A percentile compares a stretch with the other conserved stretches of the same genome.
Evolutionary conservation across 140 eudicot species (phyloP).

Genomic region (Ambrosia hybrid): DNA sequence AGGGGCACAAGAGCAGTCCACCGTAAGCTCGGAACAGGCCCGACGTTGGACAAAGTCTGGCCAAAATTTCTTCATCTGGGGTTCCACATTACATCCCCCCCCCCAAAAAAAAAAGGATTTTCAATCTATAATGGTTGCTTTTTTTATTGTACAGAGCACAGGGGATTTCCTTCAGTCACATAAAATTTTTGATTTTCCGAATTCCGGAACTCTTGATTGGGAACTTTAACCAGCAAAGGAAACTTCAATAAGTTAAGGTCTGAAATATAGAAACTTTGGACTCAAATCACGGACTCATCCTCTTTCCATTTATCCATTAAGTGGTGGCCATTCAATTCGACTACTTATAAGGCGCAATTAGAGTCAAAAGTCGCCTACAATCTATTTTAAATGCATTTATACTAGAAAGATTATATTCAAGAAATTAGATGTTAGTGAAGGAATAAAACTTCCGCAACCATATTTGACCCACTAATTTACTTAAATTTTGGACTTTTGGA

Average conservation of each 20-base stretch:
- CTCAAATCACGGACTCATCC: not conserved
- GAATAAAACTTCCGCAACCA: not conserved
- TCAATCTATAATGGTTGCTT: not conserved
- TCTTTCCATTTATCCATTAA: not conserved
- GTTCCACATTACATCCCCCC: not conserved
- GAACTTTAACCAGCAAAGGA: not conserved
- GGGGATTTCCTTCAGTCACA: slow-evolving; percentile 9
- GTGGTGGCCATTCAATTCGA: not conserved
- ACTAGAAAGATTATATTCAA: not conserved
- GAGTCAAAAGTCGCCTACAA: not conserved
- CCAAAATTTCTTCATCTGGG: slow-evolving; percentile 1
- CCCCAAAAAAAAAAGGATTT: not conserved
- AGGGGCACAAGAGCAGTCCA: not conserved
- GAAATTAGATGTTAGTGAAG: not conserved
- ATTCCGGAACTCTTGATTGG: not conserved
- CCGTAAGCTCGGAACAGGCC: not conserved
- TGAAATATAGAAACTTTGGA: not conserved
- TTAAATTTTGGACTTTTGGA: not conserved
- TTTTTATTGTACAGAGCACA: not conserved
- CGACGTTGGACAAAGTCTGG: not conserved
- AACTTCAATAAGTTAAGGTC: not conserved
- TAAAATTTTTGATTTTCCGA: not conserved
- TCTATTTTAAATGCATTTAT: not conserved
- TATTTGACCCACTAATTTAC: not conserved
- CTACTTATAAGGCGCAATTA: not conserved